These are phyloP conservation scores for Trypanosoma congolense DNA, from an alignment of 208 protist genomes.

Conservation along the genomic window DNA sequence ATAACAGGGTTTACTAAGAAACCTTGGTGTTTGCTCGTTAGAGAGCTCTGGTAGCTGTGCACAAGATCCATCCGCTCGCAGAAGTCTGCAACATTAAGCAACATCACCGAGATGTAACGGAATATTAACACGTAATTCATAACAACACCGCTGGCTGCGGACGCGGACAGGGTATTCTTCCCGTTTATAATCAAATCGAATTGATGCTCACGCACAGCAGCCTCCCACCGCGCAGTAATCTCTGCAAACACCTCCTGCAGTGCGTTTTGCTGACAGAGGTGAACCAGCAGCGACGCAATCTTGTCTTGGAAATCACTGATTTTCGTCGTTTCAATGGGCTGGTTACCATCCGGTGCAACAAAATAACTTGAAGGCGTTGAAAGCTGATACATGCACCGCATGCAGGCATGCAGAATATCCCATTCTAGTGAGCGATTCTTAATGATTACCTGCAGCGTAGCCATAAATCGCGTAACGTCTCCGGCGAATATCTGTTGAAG, in stretches of 20 bases:
- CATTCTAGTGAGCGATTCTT: conserved; percentile 58
- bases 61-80: conserved; percentile 32
- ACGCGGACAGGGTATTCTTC: background rate
- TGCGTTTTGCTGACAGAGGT: conserved; percentile 30
- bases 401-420: conserved; percentile 61
- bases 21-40: conserved; percentile 30
- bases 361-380: conserved; percentile 80
- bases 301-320: conserved; percentile 65
- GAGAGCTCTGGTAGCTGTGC: conserved; percentile 37
- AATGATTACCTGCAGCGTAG: conserved; percentile 43
- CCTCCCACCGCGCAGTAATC: conserved; percentile 42
- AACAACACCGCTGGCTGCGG: background rate
- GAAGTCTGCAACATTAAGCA: conserved; percentile 76
- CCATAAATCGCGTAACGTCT: conserved; percentile 43
- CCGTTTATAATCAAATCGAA: conserved; percentile 12
- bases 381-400: conserved; percentile 78
- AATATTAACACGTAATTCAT: conserved; percentile 59
- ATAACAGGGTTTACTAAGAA: conserved; percentile 55
- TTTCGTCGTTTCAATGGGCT: conserved; percentile 42
- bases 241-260: conserved; percentile 45
- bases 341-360: conserved; percentile 23
- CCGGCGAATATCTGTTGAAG: conserved; percentile 64
- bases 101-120: conserved; percentile 53
- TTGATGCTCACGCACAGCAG: conserved; percentile 26
- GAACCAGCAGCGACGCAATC: conserved; percentile 37